Evolutionary conservation across 23 red algal genomes (phyloP).

Genomic region (Gracilaria caudata): DNA sequence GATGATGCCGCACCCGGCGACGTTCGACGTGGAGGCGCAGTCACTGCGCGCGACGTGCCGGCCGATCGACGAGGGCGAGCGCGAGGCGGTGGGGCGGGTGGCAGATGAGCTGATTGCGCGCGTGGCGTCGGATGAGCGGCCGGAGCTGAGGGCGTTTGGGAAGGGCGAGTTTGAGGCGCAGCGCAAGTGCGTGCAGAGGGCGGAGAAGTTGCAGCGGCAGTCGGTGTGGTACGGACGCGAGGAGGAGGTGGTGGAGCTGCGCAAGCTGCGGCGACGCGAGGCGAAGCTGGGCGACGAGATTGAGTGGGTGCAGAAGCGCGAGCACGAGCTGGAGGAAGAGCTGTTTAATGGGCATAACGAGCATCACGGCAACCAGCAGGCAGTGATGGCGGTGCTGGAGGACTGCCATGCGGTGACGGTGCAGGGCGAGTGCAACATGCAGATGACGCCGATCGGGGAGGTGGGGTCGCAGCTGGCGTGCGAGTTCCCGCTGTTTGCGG

Average conservation of each 20-base stretch:
- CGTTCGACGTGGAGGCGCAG: constrained; percentile 48
- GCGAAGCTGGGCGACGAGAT: constrained; percentile 56
- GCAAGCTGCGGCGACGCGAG: constrained; percentile 21
- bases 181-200: constrained; percentile 15
- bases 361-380: constrained; percentile 11
- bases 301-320: background rate
- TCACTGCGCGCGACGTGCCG: constrained; percentile 35
- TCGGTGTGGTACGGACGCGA: constrained; percentile 57
- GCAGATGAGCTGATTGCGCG: constrained; percentile 58
- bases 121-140: constrained; percentile 14
- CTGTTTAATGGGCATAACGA: constrained; percentile 28
- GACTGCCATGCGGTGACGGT: constrained; percentile 53
- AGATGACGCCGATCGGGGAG: constrained; percentile 66
- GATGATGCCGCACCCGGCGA: constrained; percentile 59
- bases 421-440: constrained; percentile 28
- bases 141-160: constrained; percentile 1
- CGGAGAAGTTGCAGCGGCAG: constrained; percentile 5
- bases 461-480: constrained; percentile 46
- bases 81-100: constrained; percentile 11
- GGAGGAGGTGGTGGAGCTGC: constrained; percentile 27
- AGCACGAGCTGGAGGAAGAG: constrained; percentile 29
- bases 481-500: constrained; percentile 52
- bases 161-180: constrained; percentile 46
- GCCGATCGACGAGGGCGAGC: constrained; percentile 42
- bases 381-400: constrained; percentile 64